Base-by-base conservation (phyloP, 139 green algal genomes). In the Closterium sp. region DNA sequence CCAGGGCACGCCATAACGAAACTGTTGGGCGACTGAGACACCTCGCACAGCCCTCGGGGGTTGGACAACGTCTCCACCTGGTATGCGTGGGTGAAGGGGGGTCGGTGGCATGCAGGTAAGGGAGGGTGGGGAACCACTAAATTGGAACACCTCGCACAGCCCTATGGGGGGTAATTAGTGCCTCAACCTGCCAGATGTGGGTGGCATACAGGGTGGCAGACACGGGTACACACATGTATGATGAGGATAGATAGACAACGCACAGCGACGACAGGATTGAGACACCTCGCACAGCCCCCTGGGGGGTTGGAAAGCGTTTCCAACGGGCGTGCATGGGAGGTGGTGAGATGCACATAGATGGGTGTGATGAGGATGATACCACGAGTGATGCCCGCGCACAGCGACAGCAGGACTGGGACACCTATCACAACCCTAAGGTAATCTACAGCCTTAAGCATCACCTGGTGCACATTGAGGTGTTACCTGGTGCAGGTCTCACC, bases 1-100 rank as follows among this genome's bases (percentile, higher is more conserved):
- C 98, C 98, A 1, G 97, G 98, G 95, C 97, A 99, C 6, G 97
- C 98, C 79, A 99, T 94, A 87, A 99, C 97, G 0, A 96, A 98
- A 27, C 93, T 94, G 70, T 98, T 97, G 34, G 96, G 87, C 0
- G 95, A 89, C n/a, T 97, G 95, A 11, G 96, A 98, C 30, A 99
- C 93, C 13, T 79, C 96, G 50, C 98, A 93, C 22, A 99, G 94
- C 24, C 98, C 98, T 31, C 93, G 89, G 4, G 94, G 91, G 95
- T 99, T 99, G 93, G 93, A 91, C 34, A 97, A 89, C 2, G 98
- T 99, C 94, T 99, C 98, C 38, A 50, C 5, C 38, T 50, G 38
- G 38, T 50, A 9, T 2, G 7, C 38, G 38, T 50, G 38, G 38
- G 38, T 45, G 38, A 6, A 45, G n/a, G n/a, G n/a, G n/a, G n/a